phyloP scores from a whole-genome alignment of 345 rosid species.

The Dovyalis caffra region DNA sequence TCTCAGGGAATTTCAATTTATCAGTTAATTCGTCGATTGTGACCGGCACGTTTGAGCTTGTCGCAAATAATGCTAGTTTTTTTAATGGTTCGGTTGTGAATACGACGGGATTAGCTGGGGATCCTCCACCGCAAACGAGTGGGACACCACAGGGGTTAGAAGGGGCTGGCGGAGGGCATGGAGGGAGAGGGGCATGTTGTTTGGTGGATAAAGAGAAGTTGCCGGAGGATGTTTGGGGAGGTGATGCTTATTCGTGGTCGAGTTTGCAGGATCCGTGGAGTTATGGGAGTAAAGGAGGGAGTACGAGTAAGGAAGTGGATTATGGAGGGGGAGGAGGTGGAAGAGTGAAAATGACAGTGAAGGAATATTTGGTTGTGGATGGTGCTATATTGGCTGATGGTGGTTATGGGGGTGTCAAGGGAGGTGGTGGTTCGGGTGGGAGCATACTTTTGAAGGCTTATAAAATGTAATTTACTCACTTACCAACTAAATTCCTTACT shows the following conservation, averaged over 20 bases:
- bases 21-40: slow-evolving; percentile 63
- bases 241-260: slow-evolving; percentile 96
- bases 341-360: slow-evolving; percentile 53
- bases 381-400: slow-evolving; percentile 84
- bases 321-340: slow-evolving; percentile 98
- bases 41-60: slow-evolving; percentile 66
- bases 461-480: slow-evolving; percentile 64
- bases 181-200: slow-evolving; percentile 93
- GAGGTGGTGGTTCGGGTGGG: slow-evolving; percentile 99
- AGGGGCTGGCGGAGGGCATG: slow-evolving; percentile 97
- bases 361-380: slow-evolving; percentile 50
- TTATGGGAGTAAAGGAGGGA: slow-evolving; percentile 88
- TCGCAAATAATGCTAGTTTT: slow-evolving; percentile 70
- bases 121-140: slow-evolving; percentile 90
- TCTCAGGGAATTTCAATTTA: slow-evolving; percentile 74
- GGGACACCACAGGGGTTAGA: slow-evolving; percentile 89
- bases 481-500: slow-evolving; percentile 18
- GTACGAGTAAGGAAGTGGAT: slow-evolving; percentile 74
- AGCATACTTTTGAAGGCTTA: slow-evolving; percentile 66
- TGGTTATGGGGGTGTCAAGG: slow-evolving; percentile 75
- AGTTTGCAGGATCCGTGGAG: slow-evolving; percentile 70
- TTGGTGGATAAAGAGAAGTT: slow-evolving; percentile 62
- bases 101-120: slow-evolving; percentile 80
- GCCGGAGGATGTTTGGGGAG: slow-evolving; percentile 98
- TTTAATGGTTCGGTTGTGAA: slow-evolving; percentile 60